A percentile compares a stretch with the other conserved stretches of the same genome.
Conservation (phyloP, 192 early-diverging fungal genomes). For the Linnemannia elongata region DNA sequence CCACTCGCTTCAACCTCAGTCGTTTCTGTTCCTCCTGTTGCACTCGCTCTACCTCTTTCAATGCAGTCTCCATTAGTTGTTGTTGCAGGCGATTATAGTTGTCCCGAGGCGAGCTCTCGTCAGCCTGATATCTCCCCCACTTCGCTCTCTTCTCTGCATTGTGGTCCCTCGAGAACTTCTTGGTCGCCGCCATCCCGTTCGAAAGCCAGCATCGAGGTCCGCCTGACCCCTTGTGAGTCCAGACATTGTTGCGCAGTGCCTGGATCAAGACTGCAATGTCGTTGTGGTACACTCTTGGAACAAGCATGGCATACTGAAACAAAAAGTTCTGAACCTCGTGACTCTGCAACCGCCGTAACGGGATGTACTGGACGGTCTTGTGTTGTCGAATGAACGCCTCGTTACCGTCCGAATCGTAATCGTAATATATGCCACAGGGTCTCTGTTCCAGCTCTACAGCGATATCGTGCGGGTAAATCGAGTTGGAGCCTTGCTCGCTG, state of each 20-base stretch:
- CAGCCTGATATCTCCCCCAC: neutral
- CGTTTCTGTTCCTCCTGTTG: too few species aligned
- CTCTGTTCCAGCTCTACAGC: too few species aligned
- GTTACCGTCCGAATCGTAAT: too few species aligned
- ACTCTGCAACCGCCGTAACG: neutral
- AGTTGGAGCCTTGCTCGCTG: neutral
- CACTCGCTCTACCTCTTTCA: too few species aligned
- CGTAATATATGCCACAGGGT: too few species aligned
- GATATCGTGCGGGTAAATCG: too few species aligned
- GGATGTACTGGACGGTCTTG: neutral
- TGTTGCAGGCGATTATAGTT: too few species aligned
- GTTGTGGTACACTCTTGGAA: neutral
- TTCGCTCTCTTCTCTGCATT: neutral
- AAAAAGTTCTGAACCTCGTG: neutral
- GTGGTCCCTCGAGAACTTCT: neutral
- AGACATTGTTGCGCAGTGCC: neutral
- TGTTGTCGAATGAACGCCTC: too few species aligned
- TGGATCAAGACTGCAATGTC: slow-evolving; percentile 20
- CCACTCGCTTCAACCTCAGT: neutral
- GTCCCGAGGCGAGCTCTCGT: neutral
- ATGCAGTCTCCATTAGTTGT: too few species aligned
- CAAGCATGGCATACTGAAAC: neutral
- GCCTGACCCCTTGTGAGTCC: neutral
- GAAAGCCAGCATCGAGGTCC: neutral
- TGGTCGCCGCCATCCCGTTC: neutral